Conservation (phyloP, 106 monocot species). For the Dendrobium nobile region DNA sequence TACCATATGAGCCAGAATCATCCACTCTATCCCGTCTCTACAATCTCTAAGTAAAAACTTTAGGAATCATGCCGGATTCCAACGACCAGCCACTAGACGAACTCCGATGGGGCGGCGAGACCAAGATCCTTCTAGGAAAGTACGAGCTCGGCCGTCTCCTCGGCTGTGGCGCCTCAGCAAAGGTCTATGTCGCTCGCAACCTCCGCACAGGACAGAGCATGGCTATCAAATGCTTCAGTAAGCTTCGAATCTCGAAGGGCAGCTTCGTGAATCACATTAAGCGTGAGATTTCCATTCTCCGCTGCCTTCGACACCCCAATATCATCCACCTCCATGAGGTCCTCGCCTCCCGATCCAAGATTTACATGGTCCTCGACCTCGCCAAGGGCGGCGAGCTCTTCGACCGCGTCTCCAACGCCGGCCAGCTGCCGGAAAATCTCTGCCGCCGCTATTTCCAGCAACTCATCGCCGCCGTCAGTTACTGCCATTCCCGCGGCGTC, state of each 20-base stretch:
- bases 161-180: constrained; percentile 53
- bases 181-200: constrained; percentile 50
- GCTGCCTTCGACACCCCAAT: constrained; percentile 19
- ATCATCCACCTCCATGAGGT: constrained; percentile 27
- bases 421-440: constrained; percentile 15
- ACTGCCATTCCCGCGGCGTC: constrained; percentile 87
- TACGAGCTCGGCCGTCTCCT: constrained; percentile 65
- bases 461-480: constrained; percentile 70
- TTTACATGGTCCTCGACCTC: constrained; percentile 21
- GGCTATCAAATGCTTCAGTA: constrained; percentile 18
- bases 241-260: neutral
- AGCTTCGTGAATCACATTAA: neutral
- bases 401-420: constrained; percentile 6
- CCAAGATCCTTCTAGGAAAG: constrained; percentile 26
- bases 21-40: neutral
- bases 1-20: neutral
- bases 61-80: neutral
- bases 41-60: no score
- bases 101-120: neutral
- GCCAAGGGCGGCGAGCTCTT: constrained; percentile 21
- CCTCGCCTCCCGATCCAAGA: constrained; percentile 23
- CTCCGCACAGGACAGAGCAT: constrained; percentile 13
- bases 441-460: constrained; percentile 61
- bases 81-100: neutral
- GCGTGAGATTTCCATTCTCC: constrained; percentile 15